Base-by-base conservation (phyloP, 2,329 filamentous ascomycete species). In the Colletotrichum karsti region DNA sequence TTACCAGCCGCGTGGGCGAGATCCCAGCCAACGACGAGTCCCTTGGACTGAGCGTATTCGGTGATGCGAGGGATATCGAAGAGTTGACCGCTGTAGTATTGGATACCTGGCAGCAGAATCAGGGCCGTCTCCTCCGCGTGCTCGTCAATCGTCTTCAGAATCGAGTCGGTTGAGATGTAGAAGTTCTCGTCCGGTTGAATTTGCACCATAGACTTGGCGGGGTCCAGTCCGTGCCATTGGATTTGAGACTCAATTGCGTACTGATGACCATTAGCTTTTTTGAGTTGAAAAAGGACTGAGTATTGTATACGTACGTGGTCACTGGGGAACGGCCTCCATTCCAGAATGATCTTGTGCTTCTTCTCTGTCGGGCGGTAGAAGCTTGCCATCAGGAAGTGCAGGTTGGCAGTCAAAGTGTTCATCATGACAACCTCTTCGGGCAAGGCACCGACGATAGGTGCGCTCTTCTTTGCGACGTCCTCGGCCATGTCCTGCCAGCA, bases 281-380 rank as follows among this genome's bases (percentile, higher is more conserved):
- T 13, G 5, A 10, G 12, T 24, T 12, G 30, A 9, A 24, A 28
- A n/a, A 12, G 24, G 22, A 28, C 61, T 18, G 70, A 4, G 9
- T 26, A 6, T 48, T n/a, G 22, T n/a, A 42, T 15, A 74, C 82
- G 74, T 84, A 90, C 89, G 78, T 92, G 90, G 75, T 97, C 94
- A 77, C 92, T 95, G 0, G 94, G 95, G 73, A 97, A 97, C 0
- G 94, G 93, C 76, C 94, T 94, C 79, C 92, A 93, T 78, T 97
- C 94, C n/a, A 95, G 85, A 58, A 97, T 92, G 70, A 97, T 92
- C 82, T 95, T 96, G 81, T 92, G 91, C 41, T 84, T 78, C 72
- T 79, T 79, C 80, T 85, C 75, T 0, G 85, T 91, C 0, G 93
- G 93, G 59, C 82, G 85, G 81, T 95, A 97, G 81, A 97, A 97